Base-by-base conservation (phyloP, 2,329 filamentous ascomycete species). In the Fusarium metavorans region DNA sequence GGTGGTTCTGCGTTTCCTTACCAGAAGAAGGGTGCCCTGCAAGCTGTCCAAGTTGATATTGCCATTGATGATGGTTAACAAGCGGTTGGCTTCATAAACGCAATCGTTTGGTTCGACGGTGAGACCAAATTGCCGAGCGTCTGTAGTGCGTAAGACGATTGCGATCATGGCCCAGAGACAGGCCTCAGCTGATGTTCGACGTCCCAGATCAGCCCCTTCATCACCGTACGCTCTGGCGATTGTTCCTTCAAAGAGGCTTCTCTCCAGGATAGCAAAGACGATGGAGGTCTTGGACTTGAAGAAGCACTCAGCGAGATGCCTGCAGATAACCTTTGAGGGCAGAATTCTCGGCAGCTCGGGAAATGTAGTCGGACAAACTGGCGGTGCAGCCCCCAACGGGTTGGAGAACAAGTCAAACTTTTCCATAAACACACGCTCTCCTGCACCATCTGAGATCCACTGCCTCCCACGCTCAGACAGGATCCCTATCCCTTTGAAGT, bases 371-470 rank as follows among this genome's bases (percentile, higher is more conserved):
- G 66, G n/a, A 23, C 58, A 14, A 20, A 73, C 27, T 10, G 41
- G 25, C 6, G 61, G 61, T 60, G 25, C 45, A 34, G 14, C 16
- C 1, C 66, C 68, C 8, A 70, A 37, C 4, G 71, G 61, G 10
- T 71, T 56, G 1, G 61, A 63, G 7, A 75, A 75, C 32, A 75
- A 59, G 50, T 67, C 73, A 13, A 75, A 75, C 0, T 75, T 75
- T 2, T 75, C 69, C 7, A 75, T 45, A 59, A 75, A 75, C 14
- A 73, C 60, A 34, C 72, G 73, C 23, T 75, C 61, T 2, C 72
- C 72, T 27, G 72, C 73, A 20, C 72, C 72, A 11, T 75, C 70
- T 4, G 72, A 73, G 10, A 75, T 75, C 72, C 72, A 75, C 34
- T 75, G 66, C 52, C 66, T 58, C 2, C 72, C 72, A 4, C 72